phyloP scores from a whole-genome alignment of 176 grass and related monocot genomes.

The Phyllostachys edulis region DNA sequence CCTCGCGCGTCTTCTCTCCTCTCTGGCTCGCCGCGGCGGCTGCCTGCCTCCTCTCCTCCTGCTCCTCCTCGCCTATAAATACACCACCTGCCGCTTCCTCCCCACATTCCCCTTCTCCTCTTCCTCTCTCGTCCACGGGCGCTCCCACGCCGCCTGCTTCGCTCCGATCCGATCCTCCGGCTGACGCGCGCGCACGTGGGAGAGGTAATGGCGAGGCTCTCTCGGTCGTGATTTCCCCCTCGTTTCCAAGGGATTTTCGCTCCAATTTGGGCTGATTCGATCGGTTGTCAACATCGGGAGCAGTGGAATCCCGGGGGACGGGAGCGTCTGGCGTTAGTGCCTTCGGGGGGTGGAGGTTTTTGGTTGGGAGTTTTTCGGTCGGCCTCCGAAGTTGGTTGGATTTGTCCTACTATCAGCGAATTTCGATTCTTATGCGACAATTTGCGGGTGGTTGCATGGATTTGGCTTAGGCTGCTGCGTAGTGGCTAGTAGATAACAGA shows the following conservation, averaged over 20 bases:
- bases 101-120: neutral
- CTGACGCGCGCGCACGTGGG: neutral
- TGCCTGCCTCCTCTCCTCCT: neutral
- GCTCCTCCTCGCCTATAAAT: neutral
- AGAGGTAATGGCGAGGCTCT: neutral
- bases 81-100: neutral
- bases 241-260: neutral
- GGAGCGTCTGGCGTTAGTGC: too few species aligned
- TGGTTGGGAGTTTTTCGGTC: neutral
- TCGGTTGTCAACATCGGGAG: too few species aligned
- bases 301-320: neutral
- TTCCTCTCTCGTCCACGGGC: neutral
- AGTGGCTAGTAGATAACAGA: neutral
- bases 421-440: neutral
- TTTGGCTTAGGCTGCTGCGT: too few species aligned
- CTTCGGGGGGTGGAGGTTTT: neutral
- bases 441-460: neutral
- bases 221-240: neutral
- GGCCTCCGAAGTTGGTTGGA: neutral
- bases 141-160: neutral
- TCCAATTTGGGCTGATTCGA: too few species aligned
- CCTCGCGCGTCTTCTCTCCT: too few species aligned
- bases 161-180: neutral
- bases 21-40: conserved; percentile 5
- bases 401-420: neutral